Percentiles rank a stretch among this genome's conserved stretches.
Evolutionary conservation across 176 grass and related monocot species (phyloP).

Genomic region (Aegilops bicornis): DNA sequence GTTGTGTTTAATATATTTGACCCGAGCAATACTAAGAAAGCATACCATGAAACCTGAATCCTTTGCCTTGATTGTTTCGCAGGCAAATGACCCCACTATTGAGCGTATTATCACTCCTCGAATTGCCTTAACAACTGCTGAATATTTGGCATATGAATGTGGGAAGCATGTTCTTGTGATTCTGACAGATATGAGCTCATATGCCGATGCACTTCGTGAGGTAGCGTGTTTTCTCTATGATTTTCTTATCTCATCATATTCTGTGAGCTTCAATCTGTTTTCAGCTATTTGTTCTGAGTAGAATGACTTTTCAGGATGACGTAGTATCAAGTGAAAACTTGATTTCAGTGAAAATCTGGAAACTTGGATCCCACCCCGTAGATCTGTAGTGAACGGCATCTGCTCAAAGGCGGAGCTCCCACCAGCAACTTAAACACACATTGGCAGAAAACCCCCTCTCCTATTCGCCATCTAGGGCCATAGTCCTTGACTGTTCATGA

Average conservation of each 20-base stretch:
- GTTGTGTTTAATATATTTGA: background rate
- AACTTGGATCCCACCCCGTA: too few species aligned
- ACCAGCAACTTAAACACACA: too few species aligned
- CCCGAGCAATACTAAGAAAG: background rate
- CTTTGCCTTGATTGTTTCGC: constrained; percentile 2
- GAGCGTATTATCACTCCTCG: constrained; percentile 93
- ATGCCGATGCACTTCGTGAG: constrained; percentile 95
- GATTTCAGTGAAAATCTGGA: too few species aligned
- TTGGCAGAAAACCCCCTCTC: too few species aligned
- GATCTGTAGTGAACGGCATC: too few species aligned
- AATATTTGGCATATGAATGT: constrained; percentile 96
- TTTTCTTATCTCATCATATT: constrained; percentile 7
- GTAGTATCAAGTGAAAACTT: too few species aligned
- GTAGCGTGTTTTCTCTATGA: constrained; percentile 31
- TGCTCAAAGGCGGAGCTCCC: too few species aligned
- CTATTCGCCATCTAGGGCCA: too few species aligned
- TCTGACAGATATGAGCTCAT: constrained; percentile 95
- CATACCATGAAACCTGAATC: background rate
- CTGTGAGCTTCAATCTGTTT: background rate
- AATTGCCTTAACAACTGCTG: constrained; percentile 87
- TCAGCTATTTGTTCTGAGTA: background rate
- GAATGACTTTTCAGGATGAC: background rate
- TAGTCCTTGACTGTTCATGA: too few species aligned
- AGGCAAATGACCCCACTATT: constrained; percentile 97
- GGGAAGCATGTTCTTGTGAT: constrained; percentile 95